Evolutionary conservation across 768 basidiomycete genomes (phyloP), one percentile per base, ranked within the genome.

Genomic region (Chalciporus sphaerocephalus): DNA sequence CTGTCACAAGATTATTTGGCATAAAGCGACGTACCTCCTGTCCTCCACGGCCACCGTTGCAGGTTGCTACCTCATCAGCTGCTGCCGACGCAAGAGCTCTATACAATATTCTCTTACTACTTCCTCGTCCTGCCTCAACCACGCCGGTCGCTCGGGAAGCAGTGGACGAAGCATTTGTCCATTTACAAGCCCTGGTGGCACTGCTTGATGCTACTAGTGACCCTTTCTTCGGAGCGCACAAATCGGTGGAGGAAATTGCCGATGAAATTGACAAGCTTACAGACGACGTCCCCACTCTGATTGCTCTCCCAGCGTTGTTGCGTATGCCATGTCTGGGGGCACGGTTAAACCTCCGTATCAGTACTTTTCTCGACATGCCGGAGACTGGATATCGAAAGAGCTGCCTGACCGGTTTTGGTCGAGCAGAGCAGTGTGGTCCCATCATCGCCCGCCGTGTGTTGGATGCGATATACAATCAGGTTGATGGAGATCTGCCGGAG

Each of bases 121-220:
- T 91, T 27, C 85, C 88, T 17, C 75, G 79, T 8, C 87, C 89
- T 24, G 58, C 52, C 12, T 65, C 66, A n/a, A 73, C 73, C 39
- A 74, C 76, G 9, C 69, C 69, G 20, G 62, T 87, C 8, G 88
- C 89, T n/a, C 73, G 75, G 32, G 88, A 92, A 60, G 89, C 86
- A 5, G 87, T 91, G 9, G 82, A 85, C 43, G 88, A 90, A 56
- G 89, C 85, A 2, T 81, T 85, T 53, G 77, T 75, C 44, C 83
- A 80, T 13, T 67, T 91, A 21, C 67, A 72, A 53, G 74, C 79
- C 17, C 64, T 91, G 15, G 68, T 70, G 13, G 67, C 72, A 9
- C 70, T 89, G 21, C 68, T 89, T 12, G 82, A 84, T 47, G 71
- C 70, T 13, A 69, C 75, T 13, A 65, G 58, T 21, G 50, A 67